Conservation (phyloP, 2,329 filamentous ascomycete genomes). For the Macrophomina tecta region DNA sequence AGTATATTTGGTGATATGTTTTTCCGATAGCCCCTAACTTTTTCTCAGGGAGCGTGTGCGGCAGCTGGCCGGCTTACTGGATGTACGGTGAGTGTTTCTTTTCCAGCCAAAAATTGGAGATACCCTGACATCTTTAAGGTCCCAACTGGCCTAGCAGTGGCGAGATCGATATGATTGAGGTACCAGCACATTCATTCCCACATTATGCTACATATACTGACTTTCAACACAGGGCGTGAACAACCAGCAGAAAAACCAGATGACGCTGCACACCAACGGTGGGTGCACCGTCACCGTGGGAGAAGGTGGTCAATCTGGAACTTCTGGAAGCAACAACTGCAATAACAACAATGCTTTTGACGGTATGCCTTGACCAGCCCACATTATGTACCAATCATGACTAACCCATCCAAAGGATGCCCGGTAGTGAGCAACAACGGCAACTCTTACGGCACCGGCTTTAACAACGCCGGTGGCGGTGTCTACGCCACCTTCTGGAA, state of each 20-base stretch:
- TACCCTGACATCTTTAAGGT: slow-evolving; percentile 37
- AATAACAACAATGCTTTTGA: slow-evolving; percentile 42
- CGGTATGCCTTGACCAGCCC: not conserved
- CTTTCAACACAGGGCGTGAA: slow-evolving; percentile 46
- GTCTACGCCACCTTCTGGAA: slow-evolving; percentile 53
- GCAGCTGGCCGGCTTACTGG: slow-evolving; percentile 48
- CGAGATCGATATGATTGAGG: slow-evolving; percentile 40
- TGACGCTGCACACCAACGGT: slow-evolving; percentile 46
- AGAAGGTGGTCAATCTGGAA: slow-evolving; percentile 40
- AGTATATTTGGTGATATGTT: slow-evolving; percentile 13
- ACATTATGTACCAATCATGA: too few species aligned
- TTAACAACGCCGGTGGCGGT: slow-evolving; percentile 50
- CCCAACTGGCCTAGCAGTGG: slow-evolving; percentile 48
- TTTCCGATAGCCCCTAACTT: not conserved
- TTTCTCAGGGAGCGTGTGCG: slow-evolving; percentile 35
- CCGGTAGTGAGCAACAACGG: slow-evolving; percentile 37
- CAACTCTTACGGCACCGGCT: slow-evolving; percentile 45
- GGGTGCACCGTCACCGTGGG: slow-evolving; percentile 43
- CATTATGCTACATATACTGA: slow-evolving; percentile 16
- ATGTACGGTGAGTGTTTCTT: slow-evolving; percentile 10
- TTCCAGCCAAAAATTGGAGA: too few species aligned
- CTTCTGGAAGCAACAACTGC: slow-evolving; percentile 42
- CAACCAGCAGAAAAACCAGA: slow-evolving; percentile 43
- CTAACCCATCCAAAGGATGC: slow-evolving; percentile 35
- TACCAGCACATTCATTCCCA: not conserved